These are phyloP conservation scores for Oryza rufipogon DNA, from an alignment of 176 grass and related monocot genomes.

Conservation along the genomic window DNA sequence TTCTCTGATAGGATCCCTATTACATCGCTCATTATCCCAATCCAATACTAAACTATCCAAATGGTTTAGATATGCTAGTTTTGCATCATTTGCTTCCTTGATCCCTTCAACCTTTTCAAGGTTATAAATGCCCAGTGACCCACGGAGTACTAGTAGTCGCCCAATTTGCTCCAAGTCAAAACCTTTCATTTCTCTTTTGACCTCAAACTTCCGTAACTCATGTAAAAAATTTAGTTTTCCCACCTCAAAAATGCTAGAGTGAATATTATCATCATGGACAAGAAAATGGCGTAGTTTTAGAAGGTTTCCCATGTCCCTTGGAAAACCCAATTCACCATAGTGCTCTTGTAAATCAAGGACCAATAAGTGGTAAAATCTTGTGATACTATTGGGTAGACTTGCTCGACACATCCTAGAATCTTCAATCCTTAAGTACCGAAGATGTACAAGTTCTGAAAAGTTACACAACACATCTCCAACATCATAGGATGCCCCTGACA, in stretches of 20 bases:
- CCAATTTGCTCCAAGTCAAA: neutral
- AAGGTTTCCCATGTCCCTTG: neutral
- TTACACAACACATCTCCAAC: neutral
- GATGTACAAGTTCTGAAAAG: slow-evolving; percentile 13
- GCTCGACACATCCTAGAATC: neutral
- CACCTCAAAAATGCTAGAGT: neutral
- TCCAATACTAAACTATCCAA: neutral
- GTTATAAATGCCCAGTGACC: slow-evolving; percentile 2
- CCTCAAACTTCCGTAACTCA: neutral
- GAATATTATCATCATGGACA: fast-evolving
- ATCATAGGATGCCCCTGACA: neutral
- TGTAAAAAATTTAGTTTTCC: neutral
- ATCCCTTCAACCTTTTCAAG: neutral
- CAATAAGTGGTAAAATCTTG: slow-evolving; percentile 10
- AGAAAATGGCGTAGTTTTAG: neutral
- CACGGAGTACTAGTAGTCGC: neutral
- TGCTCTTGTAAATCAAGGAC: neutral
- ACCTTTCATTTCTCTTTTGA: neutral
- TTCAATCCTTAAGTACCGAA: slow-evolving; percentile 6
- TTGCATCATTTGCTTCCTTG: neutral
- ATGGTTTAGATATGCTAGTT: neutral
- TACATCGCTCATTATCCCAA: fast-evolving
- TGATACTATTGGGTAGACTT: neutral
- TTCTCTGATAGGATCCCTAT: neutral
- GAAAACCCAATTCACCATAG: fast-evolving